Conservation (phyloP, 2,329 filamentous ascomycete genomes). For the Colletotrichum musae region DNA sequence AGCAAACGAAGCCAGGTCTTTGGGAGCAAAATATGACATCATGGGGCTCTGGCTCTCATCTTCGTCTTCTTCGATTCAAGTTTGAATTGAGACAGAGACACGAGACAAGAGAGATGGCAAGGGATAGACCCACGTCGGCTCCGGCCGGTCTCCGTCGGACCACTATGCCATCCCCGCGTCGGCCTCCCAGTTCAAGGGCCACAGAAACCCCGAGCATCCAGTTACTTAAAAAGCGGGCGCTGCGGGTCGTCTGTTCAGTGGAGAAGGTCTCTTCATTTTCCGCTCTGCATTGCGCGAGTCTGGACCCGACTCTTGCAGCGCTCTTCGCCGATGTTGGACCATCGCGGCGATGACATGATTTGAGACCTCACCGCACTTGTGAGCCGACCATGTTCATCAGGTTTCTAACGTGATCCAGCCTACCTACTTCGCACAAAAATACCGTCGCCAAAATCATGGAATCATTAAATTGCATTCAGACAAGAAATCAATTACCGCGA, state of each 20-base stretch:
- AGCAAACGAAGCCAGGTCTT: too few relatives aligned
- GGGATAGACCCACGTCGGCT: conserved; percentile 2
- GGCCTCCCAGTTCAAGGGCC: neutral
- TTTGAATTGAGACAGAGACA: too few relatives aligned
- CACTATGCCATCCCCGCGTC: conserved; percentile 1
- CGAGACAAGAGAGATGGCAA: too few relatives aligned
- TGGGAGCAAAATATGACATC: too few relatives aligned
- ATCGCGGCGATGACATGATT: neutral
- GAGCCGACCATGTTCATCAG: too few relatives aligned
- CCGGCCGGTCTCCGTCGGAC: conserved; percentile 21
- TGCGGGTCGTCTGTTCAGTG: conserved; percentile 3
- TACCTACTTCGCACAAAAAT: too few relatives aligned
- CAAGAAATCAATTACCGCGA: too few relatives aligned
- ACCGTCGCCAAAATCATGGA: too few relatives aligned
- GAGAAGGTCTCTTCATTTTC: neutral
- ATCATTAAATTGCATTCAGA: too few relatives aligned
- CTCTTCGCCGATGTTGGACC: neutral
- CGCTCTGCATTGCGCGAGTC: neutral
- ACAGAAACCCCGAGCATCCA: conserved; percentile 1
- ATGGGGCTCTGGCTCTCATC: too few relatives aligned
- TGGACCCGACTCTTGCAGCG: neutral
- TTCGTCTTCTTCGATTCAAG: too few relatives aligned
- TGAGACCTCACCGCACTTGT: neutral
- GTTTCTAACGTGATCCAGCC: too few relatives aligned
- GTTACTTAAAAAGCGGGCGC: conserved; percentile 1